Percentiles rank a stretch among this genome's conserved stretches.
Conservation (phyloP, 495 filamentous ascomycete species). For the Staphylotrichum tortipilum region DNA sequence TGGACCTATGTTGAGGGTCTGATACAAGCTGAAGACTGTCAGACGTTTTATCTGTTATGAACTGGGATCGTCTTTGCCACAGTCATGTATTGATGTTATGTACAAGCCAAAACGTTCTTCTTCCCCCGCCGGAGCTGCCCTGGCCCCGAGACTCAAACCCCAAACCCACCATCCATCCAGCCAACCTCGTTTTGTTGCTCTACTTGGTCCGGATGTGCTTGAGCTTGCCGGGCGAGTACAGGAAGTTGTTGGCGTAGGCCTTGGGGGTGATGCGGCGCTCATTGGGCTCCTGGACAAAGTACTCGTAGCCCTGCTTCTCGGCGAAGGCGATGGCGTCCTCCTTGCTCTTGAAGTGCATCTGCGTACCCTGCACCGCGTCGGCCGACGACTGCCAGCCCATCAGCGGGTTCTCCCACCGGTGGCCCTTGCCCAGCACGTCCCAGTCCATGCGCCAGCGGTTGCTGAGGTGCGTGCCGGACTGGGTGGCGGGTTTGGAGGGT, state of each 20-base stretch:
- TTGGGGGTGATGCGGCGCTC: constrained; percentile 77
- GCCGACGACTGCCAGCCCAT: constrained; percentile 98
- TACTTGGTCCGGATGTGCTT: constrained; percentile 93
- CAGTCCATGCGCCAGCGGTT: constrained; percentile 97
- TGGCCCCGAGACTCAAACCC: too few relatives aligned
- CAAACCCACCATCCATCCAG: background rate
- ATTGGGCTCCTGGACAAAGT: constrained; percentile 97
- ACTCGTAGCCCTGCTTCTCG: constrained; percentile 98
- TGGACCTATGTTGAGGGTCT: too few relatives aligned
- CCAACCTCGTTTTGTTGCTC: constrained; percentile 11
- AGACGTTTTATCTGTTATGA: too few relatives aligned
- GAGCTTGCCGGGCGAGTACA: constrained; percentile 73
- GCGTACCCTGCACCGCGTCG: constrained; percentile 85
- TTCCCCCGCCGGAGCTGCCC: too few relatives aligned
- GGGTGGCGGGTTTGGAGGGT: constrained; percentile 83
- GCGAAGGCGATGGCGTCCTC: constrained; percentile 93
- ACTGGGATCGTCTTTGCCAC: too few relatives aligned
- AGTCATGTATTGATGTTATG: background rate
- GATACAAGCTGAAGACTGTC: too few relatives aligned
- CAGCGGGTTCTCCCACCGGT: constrained; percentile 95
- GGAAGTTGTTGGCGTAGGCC: constrained; percentile 94
- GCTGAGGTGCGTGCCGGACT: constrained; percentile 76
- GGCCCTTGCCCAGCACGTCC: constrained; percentile 77
- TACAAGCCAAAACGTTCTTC: background rate
- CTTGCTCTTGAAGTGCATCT: constrained; percentile 83